A percentile compares a stretch with the other conserved stretches of the same genome.
These are phyloP conservation scores for Acidomyces sp. DNA, from an alignment of 495 filamentous ascomycete species.

Conservation along the genomic window DNA sequence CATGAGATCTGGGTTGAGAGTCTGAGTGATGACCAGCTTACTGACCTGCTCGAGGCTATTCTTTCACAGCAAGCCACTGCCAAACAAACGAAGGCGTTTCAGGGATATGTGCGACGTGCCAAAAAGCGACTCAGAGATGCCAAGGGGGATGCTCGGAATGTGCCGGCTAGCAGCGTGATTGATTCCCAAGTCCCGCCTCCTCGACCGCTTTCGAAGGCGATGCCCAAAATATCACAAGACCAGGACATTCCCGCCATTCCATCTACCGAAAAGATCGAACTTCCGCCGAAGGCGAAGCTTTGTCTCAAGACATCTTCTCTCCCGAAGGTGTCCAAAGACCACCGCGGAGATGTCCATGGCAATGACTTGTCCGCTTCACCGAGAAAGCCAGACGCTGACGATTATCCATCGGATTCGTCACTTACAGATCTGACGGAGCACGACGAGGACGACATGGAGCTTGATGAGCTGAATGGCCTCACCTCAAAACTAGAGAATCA, in stretches of 20 bases:
- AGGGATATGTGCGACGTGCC: conserved; percentile 18
- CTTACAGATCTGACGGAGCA: conserved; percentile 16
- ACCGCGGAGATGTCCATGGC: neutral
- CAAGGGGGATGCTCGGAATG: conserved; percentile 8
- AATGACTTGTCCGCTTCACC: conserved; percentile 12
- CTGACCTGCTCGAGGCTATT: conserved; percentile 20
- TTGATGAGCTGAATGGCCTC: neutral
- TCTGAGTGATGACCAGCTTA: conserved; percentile 12
- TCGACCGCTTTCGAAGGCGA: conserved; percentile 8
- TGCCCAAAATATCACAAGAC: neutral
- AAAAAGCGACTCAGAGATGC: conserved; percentile 21
- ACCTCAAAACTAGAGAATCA: conserved; percentile 4
- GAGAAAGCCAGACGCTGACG: conserved; percentile 3
- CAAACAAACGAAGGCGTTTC: conserved; percentile 18
- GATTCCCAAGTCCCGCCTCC: conserved; percentile 10
- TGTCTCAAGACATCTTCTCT: conserved; percentile 11
- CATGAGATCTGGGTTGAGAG: conserved; percentile 19
- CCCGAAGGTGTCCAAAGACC: neutral
- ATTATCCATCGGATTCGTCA: conserved; percentile 8
- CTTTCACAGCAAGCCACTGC: conserved; percentile 20
- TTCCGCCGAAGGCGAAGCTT: conserved; percentile 3
- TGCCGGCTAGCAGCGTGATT: conserved; percentile 5
- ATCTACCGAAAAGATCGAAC: conserved; percentile 9
- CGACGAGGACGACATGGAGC: conserved; percentile 6
- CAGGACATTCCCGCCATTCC: neutral